These are phyloP conservation scores for Leucocoprinus leucothites DNA, from an alignment of 768 basidiomycete genomes.

Conservation along the genomic window DNA sequence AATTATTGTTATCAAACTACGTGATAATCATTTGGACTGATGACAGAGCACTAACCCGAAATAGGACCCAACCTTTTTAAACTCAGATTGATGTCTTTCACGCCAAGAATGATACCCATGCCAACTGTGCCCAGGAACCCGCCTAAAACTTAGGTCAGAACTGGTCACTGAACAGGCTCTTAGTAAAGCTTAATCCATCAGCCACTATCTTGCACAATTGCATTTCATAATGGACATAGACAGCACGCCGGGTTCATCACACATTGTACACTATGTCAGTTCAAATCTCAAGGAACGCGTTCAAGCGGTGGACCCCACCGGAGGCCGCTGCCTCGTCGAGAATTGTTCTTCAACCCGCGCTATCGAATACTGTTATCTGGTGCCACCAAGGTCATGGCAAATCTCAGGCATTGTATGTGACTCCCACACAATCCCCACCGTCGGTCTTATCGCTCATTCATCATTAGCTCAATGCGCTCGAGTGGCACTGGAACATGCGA, in stretches of 20 bases:
- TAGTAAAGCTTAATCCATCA: too few relatives aligned
- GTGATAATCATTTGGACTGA: too few relatives aligned
- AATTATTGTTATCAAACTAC: too few relatives aligned
- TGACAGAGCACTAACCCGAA: too few relatives aligned
- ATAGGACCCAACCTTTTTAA: too few relatives aligned
- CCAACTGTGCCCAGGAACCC: too few relatives aligned
- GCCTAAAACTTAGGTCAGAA: too few relatives aligned
- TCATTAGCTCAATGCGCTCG: slow-evolving; percentile 1
- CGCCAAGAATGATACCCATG: too few relatives aligned
- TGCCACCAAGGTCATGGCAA: background rate
- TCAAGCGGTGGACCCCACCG: slow-evolving; percentile 8
- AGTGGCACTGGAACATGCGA: slow-evolving; percentile 12
- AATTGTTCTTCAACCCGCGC: slow-evolving; percentile 3
- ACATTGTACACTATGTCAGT: background rate
- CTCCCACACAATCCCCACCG: background rate
- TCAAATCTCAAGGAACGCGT: background rate
- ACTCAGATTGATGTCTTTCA: too few relatives aligned
- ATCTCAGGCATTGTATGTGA: background rate
- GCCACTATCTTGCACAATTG: background rate
- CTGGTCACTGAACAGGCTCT: too few relatives aligned
- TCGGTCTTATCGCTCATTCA: background rate
- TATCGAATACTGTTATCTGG: slow-evolving; percentile 2
- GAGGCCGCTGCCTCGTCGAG: slow-evolving; percentile 10
- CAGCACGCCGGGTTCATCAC: background rate
- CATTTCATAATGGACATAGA: slow-evolving; percentile 4